phyloP scores from a whole-genome alignment of 2,329 filamentous ascomycete genomes.

The Colletotrichum tabaci region DNA sequence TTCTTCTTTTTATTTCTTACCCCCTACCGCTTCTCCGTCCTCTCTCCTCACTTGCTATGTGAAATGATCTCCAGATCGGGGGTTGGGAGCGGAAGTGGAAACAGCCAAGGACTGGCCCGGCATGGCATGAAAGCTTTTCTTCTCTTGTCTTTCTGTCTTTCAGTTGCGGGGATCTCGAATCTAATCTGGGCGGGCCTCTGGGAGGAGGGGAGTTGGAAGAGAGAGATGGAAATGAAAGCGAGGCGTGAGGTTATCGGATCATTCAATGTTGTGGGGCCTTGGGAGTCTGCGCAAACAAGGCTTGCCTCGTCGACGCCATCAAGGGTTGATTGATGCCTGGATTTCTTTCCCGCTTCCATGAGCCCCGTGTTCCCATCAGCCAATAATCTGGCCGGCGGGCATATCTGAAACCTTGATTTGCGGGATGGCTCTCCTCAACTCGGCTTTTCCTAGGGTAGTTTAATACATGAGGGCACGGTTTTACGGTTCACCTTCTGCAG shows the following conservation, averaged over 20 bases:
- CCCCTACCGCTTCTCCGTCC: not conserved
- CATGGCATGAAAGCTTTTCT: conserved; percentile 36
- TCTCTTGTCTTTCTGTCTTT: conserved; percentile 5
- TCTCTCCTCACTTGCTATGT: conserved; percentile 21
- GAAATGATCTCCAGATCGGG: conserved; percentile 32
- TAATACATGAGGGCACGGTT: conserved; percentile 5
- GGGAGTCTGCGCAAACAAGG: not conserved
- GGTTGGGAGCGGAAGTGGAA: conserved; percentile 1
- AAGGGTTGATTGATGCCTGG: not conserved
- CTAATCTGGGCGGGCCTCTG: not conserved
- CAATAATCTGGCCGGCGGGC: not conserved
- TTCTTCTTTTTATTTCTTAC: not conserved
- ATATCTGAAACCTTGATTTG: conserved; percentile 7
- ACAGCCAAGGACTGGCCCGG: conserved; percentile 34
- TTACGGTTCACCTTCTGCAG: not conserved
- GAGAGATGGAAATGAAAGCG: not conserved
- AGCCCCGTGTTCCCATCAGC: not conserved
- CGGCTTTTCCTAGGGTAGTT: not conserved
- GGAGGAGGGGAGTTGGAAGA: not conserved
- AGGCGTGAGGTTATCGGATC: conserved; percentile 8
- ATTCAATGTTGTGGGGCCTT: not conserved
- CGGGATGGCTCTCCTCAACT: not conserved
- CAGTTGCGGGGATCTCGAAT: conserved; percentile 3
- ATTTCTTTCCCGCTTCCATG: no score
- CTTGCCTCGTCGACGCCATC: conserved; percentile 3